phyloP scores from a whole-genome alignment of 805 yeast species.

The Hanseniaspora meyeri region DNA sequence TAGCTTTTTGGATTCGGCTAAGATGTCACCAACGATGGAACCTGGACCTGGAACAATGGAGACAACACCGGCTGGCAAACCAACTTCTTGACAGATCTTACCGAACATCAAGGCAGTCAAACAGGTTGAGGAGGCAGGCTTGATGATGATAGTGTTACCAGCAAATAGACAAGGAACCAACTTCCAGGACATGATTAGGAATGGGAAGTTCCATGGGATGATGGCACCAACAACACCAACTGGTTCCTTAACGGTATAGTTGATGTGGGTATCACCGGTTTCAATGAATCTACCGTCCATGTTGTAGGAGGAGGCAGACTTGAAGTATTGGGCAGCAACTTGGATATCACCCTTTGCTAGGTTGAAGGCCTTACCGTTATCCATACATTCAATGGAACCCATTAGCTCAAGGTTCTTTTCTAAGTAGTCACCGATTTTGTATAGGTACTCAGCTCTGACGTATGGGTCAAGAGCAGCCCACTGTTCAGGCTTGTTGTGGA shows the following conservation, averaged over 20 bases:
- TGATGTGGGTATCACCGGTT: constrained; percentile 51
- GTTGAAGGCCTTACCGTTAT: constrained; percentile 63
- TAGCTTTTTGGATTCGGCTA: constrained; percentile 54
- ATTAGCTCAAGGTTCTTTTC: constrained; percentile 52
- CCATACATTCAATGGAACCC: constrained; percentile 58
- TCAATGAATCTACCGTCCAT: constrained; percentile 51
- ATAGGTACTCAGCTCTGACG: constrained; percentile 39
- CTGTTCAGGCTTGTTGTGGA: constrained; percentile 33
- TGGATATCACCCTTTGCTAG: constrained; percentile 58
- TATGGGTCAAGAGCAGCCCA: constrained; percentile 55
- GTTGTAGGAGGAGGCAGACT: constrained; percentile 67
- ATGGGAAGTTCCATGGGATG: constrained; percentile 78
- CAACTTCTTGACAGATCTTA: constrained; percentile 50
- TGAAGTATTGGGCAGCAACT: constrained; percentile 50
- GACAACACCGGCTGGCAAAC: constrained; percentile 64
- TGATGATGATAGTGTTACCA: constrained; percentile 60
- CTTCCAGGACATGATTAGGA: constrained; percentile 70
- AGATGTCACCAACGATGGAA: constrained; percentile 57
- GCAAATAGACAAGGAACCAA: constrained; percentile 68
- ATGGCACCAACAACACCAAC: constrained; percentile 75
- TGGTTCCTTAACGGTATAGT: constrained; percentile 60
- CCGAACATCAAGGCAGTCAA: constrained; percentile 57
- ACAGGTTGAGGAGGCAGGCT: constrained; percentile 70
- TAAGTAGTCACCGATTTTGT: constrained; percentile 55
- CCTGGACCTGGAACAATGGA: constrained; percentile 69